Evolutionary conservation across 441 rosid species (phyloP).

Genomic region (Raphanus hybrid): DNA sequence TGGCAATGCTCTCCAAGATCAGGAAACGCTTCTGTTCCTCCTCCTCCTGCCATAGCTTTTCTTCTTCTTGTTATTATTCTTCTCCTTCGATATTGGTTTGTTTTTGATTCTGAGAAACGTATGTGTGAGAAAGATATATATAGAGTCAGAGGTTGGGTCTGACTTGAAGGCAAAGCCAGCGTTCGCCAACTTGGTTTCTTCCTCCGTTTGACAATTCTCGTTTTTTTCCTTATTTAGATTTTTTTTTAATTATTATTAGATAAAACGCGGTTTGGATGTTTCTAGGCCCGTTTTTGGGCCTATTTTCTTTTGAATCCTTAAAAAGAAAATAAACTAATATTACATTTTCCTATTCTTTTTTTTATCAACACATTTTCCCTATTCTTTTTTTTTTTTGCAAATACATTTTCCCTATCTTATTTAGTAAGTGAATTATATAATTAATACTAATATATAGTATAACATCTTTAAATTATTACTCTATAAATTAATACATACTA

Average conservation of each 20-base stretch:
- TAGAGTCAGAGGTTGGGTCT: slow-evolving; percentile 8
- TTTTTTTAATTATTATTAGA: background rate
- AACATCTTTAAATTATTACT: no score
- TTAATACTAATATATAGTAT: no score
- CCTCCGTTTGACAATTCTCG: slow-evolving; percentile 10
- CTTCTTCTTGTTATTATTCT: background rate
- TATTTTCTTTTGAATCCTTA: background rate
- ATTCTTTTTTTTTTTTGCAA: no score
- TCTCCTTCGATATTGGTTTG: background rate
- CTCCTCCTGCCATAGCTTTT: slow-evolving; percentile 45
- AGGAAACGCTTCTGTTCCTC: slow-evolving; percentile 75
- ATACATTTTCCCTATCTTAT: no score
- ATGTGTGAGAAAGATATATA: background rate
- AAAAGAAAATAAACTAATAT: background rate
- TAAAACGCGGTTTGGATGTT: slow-evolving; percentile 33
- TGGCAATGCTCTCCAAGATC: slow-evolving; percentile 67
- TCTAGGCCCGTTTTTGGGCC: slow-evolving; percentile 26
- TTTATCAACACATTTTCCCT: no score
- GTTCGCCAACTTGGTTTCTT: slow-evolving; percentile 31
- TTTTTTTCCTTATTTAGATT: slow-evolving; percentile 8
- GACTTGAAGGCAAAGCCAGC: slow-evolving; percentile 40
- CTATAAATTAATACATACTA: no score
- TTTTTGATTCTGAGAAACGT: slow-evolving; percentile 12
- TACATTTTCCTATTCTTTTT: background rate
- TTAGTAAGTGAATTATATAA: background rate